Conservation (phyloP, 805 yeast genomes). For the Starmerella geochares region DNA sequence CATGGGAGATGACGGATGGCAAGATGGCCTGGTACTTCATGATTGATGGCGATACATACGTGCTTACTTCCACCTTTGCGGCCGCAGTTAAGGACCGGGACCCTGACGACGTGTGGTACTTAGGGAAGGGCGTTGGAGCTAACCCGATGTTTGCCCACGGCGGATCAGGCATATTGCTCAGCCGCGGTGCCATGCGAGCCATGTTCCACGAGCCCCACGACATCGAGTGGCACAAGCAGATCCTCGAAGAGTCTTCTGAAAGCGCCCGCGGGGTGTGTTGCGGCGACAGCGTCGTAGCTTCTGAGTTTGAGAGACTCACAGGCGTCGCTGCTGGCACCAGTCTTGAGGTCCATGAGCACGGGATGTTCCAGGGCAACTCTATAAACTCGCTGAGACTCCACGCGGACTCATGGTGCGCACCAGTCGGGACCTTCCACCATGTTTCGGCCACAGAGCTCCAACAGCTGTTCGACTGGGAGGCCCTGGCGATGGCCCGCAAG, state of each 20-base stretch:
- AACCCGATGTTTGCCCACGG: conserved; percentile 33
- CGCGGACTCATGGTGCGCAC: conserved; percentile 28
- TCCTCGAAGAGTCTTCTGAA: conserved; percentile 22
- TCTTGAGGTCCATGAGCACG: conserved; percentile 9
- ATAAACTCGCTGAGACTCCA: conserved; percentile 17
- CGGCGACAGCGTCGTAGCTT: conserved; percentile 32
- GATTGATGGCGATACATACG: conserved; percentile 34
- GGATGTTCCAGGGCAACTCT: conserved; percentile 31
- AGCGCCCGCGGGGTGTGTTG: conserved; percentile 28
- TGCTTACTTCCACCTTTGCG: conserved; percentile 28
- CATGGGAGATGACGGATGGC: conserved; percentile 26
- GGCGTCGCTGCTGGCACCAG: conserved; percentile 15
- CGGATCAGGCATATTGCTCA: conserved; percentile 33
- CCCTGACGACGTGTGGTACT: conserved; percentile 28
- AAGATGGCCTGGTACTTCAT: conserved; percentile 32
- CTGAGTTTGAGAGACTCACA: conserved; percentile 23
- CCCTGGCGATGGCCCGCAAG: conserved; percentile 15
- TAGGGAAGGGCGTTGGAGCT: conserved; percentile 27
- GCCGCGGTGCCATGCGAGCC: conserved; percentile 28
- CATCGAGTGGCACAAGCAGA: conserved; percentile 2
- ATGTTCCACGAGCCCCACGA: conserved; percentile 23
- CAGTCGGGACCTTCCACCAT: conserved; percentile 32
- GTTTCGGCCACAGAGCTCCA: conserved; percentile 27
- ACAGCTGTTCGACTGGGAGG: conserved; percentile 28
- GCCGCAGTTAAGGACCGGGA: conserved; percentile 23